A percentile compares a stretch with the other conserved stretches of the same genome.
These are phyloP conservation scores for Viridothelium virens DNA, from an alignment of 495 filamentous ascomycete genomes.

Conservation along the genomic window DNA sequence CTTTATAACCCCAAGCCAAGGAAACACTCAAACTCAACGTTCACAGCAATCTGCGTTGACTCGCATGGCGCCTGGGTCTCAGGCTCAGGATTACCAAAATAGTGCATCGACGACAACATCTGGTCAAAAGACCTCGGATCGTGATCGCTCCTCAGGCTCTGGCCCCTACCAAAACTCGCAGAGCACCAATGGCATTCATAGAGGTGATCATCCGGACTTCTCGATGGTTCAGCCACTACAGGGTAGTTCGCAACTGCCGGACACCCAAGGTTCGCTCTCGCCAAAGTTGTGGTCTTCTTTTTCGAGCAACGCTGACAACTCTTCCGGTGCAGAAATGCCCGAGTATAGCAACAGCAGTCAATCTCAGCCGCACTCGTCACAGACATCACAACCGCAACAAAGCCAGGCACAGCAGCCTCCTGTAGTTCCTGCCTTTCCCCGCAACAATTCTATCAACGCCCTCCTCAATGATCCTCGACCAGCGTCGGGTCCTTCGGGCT, in stretches of 20 bases:
- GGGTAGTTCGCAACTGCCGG: slow-evolving; percentile 46
- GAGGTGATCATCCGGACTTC: slow-evolving; percentile 33
- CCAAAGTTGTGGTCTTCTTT: neutral
- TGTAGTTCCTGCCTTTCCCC: slow-evolving; percentile 34
- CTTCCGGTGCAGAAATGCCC: slow-evolving; percentile 18
- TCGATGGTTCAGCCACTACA: slow-evolving; percentile 24
- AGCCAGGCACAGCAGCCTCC: slow-evolving; percentile 17
- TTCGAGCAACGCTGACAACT: slow-evolving; percentile 9
- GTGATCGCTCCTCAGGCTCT: slow-evolving; percentile 35
- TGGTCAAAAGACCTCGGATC: slow-evolving; percentile 51
- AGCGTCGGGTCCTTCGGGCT: slow-evolving; percentile 12
- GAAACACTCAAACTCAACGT: slow-evolving; percentile 42
- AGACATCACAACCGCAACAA: slow-evolving; percentile 13
- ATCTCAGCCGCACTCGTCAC: neutral
- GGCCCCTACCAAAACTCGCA: slow-evolving; percentile 51
- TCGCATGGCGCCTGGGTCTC: slow-evolving; percentile 65
- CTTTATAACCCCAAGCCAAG: slow-evolving; percentile 32
- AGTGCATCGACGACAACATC: slow-evolving; percentile 70
- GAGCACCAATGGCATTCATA: slow-evolving; percentile 47
- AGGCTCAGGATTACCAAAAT: slow-evolving; percentile 67
- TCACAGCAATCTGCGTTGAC: slow-evolving; percentile 69
- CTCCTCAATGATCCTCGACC: slow-evolving; percentile 48
- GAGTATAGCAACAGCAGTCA: slow-evolving; percentile 36
- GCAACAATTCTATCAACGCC: slow-evolving; percentile 50
- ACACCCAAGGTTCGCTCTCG: slow-evolving; percentile 47